Evolutionary conservation across 768 basidiomycete genomes (phyloP), one percentile per base, ranked within the genome.

Genomic region (Podaxis sp.): DNA sequence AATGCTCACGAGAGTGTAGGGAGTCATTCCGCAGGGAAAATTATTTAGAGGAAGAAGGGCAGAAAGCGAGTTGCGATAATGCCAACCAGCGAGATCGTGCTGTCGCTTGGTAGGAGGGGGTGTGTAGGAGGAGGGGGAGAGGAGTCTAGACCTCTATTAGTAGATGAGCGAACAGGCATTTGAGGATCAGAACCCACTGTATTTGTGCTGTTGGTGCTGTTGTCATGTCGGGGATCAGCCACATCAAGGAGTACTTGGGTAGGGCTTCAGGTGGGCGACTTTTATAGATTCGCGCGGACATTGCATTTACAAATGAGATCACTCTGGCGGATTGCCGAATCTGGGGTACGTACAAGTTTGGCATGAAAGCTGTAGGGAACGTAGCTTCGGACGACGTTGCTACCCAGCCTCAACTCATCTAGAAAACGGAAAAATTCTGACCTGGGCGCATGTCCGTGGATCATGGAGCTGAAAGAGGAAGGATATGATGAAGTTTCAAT

Each of bases 351-450:
- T 40, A 44, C 53, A 20, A 36, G 56, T 52, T 62, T 40, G 53
- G 59, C 26, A 51, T 30, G 30, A 64, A 60, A 56, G 64, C 64
- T 65, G 64, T 65, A 66, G 66, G 67, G 67, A 60, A 66, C 52
- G 56, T 60, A 67, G 65, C 65, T 53, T 66, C 53, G 66, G 63
- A 15, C 13, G 48, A 49, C 33, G 61, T 56, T 51, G 54, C 54
- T 62, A 49, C 60, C 53, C 60, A 62, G 61, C 61, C 61, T 56
- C 61, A 56, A 44, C 44, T 46, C 52, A 50, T 62, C 54, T 55
- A 38, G 54, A 62, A 62, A 33, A 26, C 36, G 44, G 60, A 22
- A 30, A 52, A n/a, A 50, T 52, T 60, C 59, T 60, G 50, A 50
- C 49, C 40, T 44, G 51, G 52, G 60, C 52, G 44, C 36, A 30